Evolutionary conservation across 1,284 basidiomycete species (phyloP), one percentile per base, ranked within the genome.

Genomic region (Malassezia brasiliensis): DNA sequence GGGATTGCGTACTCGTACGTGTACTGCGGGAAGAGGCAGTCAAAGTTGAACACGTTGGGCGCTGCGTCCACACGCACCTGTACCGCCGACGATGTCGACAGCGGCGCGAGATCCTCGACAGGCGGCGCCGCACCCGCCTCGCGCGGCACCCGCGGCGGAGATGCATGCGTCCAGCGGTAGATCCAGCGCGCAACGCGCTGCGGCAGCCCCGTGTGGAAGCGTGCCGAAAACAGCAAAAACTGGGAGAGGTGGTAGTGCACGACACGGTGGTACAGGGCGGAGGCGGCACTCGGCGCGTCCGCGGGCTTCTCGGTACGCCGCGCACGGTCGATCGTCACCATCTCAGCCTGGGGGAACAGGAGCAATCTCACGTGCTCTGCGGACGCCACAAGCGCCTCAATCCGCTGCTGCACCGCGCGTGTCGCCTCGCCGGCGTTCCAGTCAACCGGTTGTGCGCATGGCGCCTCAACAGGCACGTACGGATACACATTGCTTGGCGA

Each of bases 281-380:
- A 17, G 3, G 28, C 17, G 40, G 51, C 49, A 12, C 52, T 50
- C 30, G 47, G 47, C 30, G 35, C 40, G 53, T 47, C 40, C 11
- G 44, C 67, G 74, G 90, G 88, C 79, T 88, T 85, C 50, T 77
- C 76, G 1, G 88, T 87, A 50, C 90, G 80, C 74, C 88, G 82
- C 38, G 85, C 81, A 60, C 83, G 79, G 65, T 84, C 85, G 52
- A 88, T 81, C 38, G 88, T 83, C 53, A 90, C 79, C 35, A 78
- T 79, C 59, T 84, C 83, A 17, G 84, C 82, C 55, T 87, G 84
- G 1, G 91, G 89, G 77, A 86, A 94, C 90, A 91, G 98, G 87
- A 88, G 91, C 30, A 90, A 80, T n/a, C 89, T 81, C 22, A 88
- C 87, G 74, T 96, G 90, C 76, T 96, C 83, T 0, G 86, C 83